Base-by-base conservation (phyloP, 106 monocot genomes). In the Gastrodia elata region DNA sequence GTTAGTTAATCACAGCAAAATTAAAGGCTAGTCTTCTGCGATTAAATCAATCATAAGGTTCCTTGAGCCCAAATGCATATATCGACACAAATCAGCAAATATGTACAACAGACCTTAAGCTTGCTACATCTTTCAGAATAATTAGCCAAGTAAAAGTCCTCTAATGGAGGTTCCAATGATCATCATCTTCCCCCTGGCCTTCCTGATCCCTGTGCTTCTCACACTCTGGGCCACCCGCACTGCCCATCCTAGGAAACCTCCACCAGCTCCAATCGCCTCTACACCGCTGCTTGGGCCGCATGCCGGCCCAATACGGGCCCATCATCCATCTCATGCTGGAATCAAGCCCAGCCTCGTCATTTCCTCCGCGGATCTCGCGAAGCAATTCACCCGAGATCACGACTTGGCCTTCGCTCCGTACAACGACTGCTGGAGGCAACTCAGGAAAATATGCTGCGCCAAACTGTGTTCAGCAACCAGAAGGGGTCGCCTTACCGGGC, bases 371-470 rank as follows among this genome's bases (percentile, higher is more conserved):
- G 77, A 76, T 49, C 48, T 28, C 2, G 77, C 77, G 11, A 33
- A 14, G 16, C 52, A 77, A 49, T 33, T 82, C 11, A 11, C 73
- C 0, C 41, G 77, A 16, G 81, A 82, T 49, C 6, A 34, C 15
- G 22, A 4, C 55, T 55, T 82, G 6, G 13, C 18, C 73, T 77
- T 82, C 68, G n/a, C 72, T 1, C 73, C 65, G 38, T 82, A 82
- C 68, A 71, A 76, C 37, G 76, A 77, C 13, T 42, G 68, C 65
- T 82, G 81, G 81, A 44, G 81, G 27, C 71, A 73, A 55, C 35
- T 68, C 38, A 65, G 36, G 39, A 82, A 77, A 68, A n/a, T 72
- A 5, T 72, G 46, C 71, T 39, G 73, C 15, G 20, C 73, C 33
- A 72, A 82, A 39, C 57, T 77, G 2, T 61, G n/a, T n/a, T 77